Base-by-base conservation (phyloP, 139 green algal species). In the Tetraselmis striata region DNA sequence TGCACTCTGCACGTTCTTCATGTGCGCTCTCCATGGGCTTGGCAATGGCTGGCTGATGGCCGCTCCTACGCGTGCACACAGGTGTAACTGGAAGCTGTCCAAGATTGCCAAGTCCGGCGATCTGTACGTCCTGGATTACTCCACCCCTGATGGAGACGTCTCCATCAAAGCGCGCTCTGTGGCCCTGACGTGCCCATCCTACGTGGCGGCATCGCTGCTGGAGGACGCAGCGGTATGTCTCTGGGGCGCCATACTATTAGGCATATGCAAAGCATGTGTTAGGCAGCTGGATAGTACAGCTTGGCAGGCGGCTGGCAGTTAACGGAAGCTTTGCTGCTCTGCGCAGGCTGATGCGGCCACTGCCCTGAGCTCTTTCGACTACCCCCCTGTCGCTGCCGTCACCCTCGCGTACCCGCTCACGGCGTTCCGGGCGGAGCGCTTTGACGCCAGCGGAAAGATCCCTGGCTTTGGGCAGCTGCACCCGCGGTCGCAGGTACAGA, bases 391-490 rank as follows among this genome's bases (percentile, higher is more conserved):
- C 76, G 93, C 80, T 25, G 95, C 96, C 27, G 95, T 99, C n/a
- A 98, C 96, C 1, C 81, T 99, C 22, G 85, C 90, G 1, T 98
- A 97, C 86, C 95, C 95, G 5, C 78, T 90, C 28, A 85, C 82
- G 0, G 91, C 94, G 0, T 81, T 99, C 26, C 85, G 88, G 1
- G 84, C 94, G 1, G 94, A 98, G 84, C 89, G 95, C 29, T 85
- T 93, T n/a, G 84, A 94, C 84, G 80, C 83, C 22, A 59, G 91
- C 29, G 92, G 91, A 30, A 84, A 86, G 23, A 85, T 97, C 29
- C 92, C 90, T 76, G 97, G 96, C 77, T 99, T 99, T 87, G 97
- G 97, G 24, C 96, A 99, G 90, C 91, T 99, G 80, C 97, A 99
- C 90, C 97, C 97, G 5, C 91, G 97, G 30, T 92, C 88, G 1